Conservation (phyloP, 768 basidiomycete genomes). For the Agaricus subrufescens region DNA sequence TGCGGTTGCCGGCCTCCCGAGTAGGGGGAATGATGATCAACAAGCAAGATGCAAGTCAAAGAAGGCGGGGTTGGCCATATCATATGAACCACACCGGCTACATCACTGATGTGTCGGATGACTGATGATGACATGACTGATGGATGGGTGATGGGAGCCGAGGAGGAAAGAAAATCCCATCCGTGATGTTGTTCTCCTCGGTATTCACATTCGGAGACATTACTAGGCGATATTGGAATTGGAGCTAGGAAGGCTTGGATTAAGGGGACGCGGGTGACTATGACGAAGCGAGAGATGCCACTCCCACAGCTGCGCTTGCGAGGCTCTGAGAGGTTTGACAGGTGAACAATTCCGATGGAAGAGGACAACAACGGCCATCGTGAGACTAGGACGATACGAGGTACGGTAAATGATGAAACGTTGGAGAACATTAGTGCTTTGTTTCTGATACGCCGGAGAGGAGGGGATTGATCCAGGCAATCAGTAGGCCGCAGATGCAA, state of each 20-base stretch:
- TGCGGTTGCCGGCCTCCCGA: background rate
- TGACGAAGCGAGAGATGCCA: background rate
- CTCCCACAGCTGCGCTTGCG: background rate
- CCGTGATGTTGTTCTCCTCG: background rate
- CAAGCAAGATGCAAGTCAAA: no score
- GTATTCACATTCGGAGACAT: background rate
- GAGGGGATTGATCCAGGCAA: background rate
- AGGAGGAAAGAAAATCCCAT: background rate
- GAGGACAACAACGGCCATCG: background rate
- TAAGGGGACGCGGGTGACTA: background rate
- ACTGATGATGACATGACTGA: background rate
- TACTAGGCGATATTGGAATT: background rate
- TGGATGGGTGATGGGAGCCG: background rate
- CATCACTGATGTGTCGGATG: slow-evolving; percentile 2
- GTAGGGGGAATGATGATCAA: background rate
- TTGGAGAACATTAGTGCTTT: background rate
- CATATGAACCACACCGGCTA: background rate
- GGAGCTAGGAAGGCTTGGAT: background rate
- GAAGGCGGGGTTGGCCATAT: background rate
- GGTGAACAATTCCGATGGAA: background rate
- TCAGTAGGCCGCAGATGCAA: slow-evolving; percentile 9
- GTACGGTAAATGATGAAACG: background rate
- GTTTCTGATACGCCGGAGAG: background rate
- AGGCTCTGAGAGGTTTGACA: background rate
- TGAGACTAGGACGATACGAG: background rate